Conservation (phyloP, 495 filamentous ascomycete genomes). For the Haplographium delicatum region DNA sequence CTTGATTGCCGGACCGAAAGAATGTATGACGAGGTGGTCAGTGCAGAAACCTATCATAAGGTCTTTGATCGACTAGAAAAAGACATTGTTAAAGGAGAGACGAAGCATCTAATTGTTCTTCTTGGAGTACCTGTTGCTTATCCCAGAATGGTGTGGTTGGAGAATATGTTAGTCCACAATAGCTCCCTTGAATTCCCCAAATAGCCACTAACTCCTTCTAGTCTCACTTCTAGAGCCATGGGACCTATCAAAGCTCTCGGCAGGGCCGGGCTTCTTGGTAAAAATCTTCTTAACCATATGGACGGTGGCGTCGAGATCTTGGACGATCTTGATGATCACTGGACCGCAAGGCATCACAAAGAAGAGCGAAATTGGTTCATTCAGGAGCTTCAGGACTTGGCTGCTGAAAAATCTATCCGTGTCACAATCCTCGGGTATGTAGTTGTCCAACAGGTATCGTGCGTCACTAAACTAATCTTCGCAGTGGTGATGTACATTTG, state of each 20-base stretch:
- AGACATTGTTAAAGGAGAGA: slow-evolving; percentile 78
- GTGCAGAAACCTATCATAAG: slow-evolving; percentile 71
- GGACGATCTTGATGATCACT: slow-evolving; percentile 91
- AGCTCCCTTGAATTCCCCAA: not conserved
- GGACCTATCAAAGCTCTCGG: slow-evolving; percentile 84
- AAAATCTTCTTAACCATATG: slow-evolving; percentile 73
- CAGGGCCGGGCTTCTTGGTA: slow-evolving; percentile 73
- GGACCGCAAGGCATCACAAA: slow-evolving; percentile 94
- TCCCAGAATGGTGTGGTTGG: slow-evolving; percentile 74
- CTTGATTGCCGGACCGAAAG: slow-evolving; percentile 90
- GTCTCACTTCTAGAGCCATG: slow-evolving; percentile 77
- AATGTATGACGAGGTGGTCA: slow-evolving; percentile 73
- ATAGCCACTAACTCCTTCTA: slow-evolving; percentile 31
- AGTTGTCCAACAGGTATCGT: not conserved
- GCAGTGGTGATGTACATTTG: slow-evolving; percentile 84
- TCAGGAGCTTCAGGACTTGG: slow-evolving; percentile 83
- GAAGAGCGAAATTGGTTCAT: slow-evolving; percentile 79
- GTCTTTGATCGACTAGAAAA: slow-evolving; percentile 77
- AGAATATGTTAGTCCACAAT: slow-evolving; percentile 58
- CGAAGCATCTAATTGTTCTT: slow-evolving; percentile 83
- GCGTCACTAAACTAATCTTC: slow-evolving; percentile 10
- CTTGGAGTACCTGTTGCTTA: slow-evolving; percentile 88
- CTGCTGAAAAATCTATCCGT: slow-evolving; percentile 85
- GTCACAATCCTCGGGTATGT: slow-evolving; percentile 75
- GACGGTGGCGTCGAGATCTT: slow-evolving; percentile 91